Base-by-base conservation (phyloP, 495 filamentous ascomycete species). In the Hypoxylon rickii region DNA sequence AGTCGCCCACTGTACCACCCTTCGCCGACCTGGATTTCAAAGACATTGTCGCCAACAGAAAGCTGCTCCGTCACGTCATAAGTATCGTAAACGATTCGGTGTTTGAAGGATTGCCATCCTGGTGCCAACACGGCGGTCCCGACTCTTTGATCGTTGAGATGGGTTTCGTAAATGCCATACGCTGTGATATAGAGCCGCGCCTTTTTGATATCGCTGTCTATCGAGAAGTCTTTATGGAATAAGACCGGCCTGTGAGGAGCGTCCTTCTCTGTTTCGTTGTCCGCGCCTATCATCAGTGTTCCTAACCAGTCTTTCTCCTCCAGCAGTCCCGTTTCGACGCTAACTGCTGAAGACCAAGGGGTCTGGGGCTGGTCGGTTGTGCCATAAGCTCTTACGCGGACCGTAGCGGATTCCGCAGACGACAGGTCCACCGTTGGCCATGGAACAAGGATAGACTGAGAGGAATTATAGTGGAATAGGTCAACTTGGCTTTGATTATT, bases 1-100 rank as follows among this genome's bases (percentile, higher is more conserved):
- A 83, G 58, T n/a, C 78, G 69, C 10, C 75, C 76, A 3, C 74
- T 58, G 63, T 72, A 83, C 82, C 82, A 84, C 0, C 80, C 82
- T 41, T 84, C 82, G 0, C 71, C 79, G 13, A 82, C 75, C 21
- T 76, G 72, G 4, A 77, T 76, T 0, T 73, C 76, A 43, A 84
- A 69, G 0, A 61, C 70, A 60, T 82, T 82, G 1, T 56, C 47
- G 2, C 74, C 73, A 1, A 63, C 29, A 3, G 63, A 20, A 2
- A 81, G 53, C 0, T 73, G 49, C 0, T 66, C 56, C 3, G 72
- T 68, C 4, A 84, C 76, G 55, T 84, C 79, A 41, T 76, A 80
- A 0, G 75, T 73, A 49, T 81, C 72, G 56, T 83, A 84, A 10
- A 73, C 66, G 26, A 77, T 66, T 3, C 79, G 72, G 59, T 80